Evolutionary conservation across 2,329 filamentous ascomycete species (phyloP).

Genomic region (Lasiodiplodia sp.): DNA sequence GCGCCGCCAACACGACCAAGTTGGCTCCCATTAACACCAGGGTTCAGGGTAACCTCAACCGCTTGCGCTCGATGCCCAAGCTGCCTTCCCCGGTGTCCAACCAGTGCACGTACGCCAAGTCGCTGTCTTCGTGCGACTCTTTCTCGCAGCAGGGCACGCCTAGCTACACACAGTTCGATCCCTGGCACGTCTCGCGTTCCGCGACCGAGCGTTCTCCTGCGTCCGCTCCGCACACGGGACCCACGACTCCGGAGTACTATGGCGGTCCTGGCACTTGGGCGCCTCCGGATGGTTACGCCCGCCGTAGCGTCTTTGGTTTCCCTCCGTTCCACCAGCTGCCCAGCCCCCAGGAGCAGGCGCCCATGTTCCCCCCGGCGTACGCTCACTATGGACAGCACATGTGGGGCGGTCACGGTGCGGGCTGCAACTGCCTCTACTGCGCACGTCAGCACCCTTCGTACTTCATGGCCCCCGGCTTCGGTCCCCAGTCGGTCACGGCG

Average conservation of each 20-base stretch:
- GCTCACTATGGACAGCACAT: constrained; percentile 44
- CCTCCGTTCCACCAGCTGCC: constrained; percentile 37
- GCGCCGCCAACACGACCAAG: constrained; percentile 48
- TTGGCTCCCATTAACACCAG: constrained; percentile 72
- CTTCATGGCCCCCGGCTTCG: constrained; percentile 49
- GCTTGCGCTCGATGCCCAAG: constrained; percentile 27
- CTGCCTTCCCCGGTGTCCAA: constrained; percentile 26
- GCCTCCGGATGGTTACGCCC: constrained; percentile 51
- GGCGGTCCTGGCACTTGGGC: constrained; percentile 57
- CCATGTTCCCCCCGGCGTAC: constrained; percentile 46
- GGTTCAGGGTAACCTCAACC: constrained; percentile 53
- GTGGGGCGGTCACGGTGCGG: constrained; percentile 47
- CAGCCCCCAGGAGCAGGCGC: constrained; percentile 49
- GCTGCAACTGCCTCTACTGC: constrained; percentile 49
- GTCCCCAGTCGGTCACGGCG: constrained; percentile 48
- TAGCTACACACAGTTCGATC: constrained; percentile 49
- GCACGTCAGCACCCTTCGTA: constrained; percentile 47
- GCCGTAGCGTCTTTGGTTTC: constrained; percentile 52
- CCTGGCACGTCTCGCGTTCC: constrained; percentile 46
- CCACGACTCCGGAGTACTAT: constrained; percentile 62
- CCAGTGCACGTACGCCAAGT: constrained; percentile 49
- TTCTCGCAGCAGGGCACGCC: constrained; percentile 42
- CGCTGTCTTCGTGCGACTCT: constrained; percentile 47
- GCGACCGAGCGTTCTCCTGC: constrained; percentile 57
- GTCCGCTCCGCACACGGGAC: constrained; percentile 62